Conservation (phyloP, 1,139 yeast species). For the Zygoascus hellenicus region DNA sequence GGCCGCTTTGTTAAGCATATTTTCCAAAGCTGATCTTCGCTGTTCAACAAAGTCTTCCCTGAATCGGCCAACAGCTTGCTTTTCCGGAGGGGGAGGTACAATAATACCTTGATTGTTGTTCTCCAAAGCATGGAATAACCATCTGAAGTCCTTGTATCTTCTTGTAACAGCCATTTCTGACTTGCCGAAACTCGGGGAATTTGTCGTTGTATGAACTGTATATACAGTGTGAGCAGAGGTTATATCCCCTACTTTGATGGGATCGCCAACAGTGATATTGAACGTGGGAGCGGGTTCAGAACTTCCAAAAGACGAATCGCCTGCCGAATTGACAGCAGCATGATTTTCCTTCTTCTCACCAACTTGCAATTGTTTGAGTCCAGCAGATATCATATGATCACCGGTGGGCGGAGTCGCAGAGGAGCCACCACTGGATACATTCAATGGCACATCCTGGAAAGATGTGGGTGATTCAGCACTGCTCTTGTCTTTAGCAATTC, state of each 20-base stretch:
- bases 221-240: conserved; percentile 88
- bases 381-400: conserved; percentile 9
- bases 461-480: conserved; percentile 7
- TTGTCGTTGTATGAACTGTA: conserved; percentile 58
- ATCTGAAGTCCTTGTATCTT: conserved; percentile 73
- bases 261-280: conserved; percentile 79
- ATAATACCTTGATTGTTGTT: conserved; percentile 84
- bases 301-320: background rate
- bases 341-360: background rate
- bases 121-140: conserved; percentile 88
- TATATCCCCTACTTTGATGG: conserved; percentile 84
- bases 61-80: conserved; percentile 85
- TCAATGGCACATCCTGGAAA: conserved; percentile 18
- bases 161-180: conserved; percentile 54
- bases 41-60: conserved; percentile 84
- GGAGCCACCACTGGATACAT: conserved; percentile 5
- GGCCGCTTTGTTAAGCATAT: conserved; percentile 71
- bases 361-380: conserved; percentile 6
- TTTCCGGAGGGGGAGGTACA: conserved; percentile 96
- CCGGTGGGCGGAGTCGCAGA: background rate
- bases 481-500: conserved; percentile 3
- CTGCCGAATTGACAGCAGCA: background rate
- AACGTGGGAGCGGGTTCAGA: conserved; percentile 29
- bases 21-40: conserved; percentile 79
- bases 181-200: conserved; percentile 36